phyloP scores from a whole-genome alignment of 352 stramenopile species.

The Phytophthora litchii region DNA sequence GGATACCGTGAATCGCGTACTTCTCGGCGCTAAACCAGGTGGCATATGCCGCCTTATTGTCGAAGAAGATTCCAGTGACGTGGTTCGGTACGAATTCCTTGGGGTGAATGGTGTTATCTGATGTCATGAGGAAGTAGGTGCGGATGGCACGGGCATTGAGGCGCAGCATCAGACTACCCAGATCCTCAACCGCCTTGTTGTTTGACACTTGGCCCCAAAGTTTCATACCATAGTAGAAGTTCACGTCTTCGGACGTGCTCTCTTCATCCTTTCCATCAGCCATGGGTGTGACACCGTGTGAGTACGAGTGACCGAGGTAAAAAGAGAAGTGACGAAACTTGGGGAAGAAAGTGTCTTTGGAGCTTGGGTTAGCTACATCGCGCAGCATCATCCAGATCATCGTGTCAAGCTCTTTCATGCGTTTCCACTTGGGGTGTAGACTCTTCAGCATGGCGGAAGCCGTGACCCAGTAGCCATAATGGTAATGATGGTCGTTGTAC shows the following conservation, averaged over 20 bases:
- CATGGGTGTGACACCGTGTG: constrained; percentile 62
- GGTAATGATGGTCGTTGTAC: constrained; percentile 88
- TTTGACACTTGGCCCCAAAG: constrained; percentile 63
- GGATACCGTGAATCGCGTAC: constrained; percentile 77
- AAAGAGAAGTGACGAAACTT: constrained; percentile 78
- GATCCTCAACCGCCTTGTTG: constrained; percentile 58
- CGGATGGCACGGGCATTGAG: constrained; percentile 64
- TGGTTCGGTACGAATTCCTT: constrained; percentile 66
- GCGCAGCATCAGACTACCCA: constrained; percentile 72
- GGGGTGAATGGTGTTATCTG: constrained; percentile 65
- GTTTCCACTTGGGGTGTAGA: constrained; percentile 57
- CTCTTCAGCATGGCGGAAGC: constrained; percentile 62
- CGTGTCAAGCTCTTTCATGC: constrained; percentile 55
- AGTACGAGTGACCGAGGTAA: constrained; percentile 75
- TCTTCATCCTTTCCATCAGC: constrained; percentile 75
- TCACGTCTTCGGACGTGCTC: constrained; percentile 75
- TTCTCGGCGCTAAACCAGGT: constrained; percentile 75
- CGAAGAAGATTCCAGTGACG: constrained; percentile 72
- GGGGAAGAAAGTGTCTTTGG: constrained; percentile 56
- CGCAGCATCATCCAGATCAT: constrained; percentile 71
- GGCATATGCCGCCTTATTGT: constrained; percentile 76
- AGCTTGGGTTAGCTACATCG: constrained; percentile 70
- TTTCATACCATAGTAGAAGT: constrained; percentile 82
- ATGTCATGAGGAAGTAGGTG: constrained; percentile 80
- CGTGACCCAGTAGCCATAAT: constrained; percentile 79